Base-by-base conservation (phyloP, 495 filamentous ascomycete species). In the Lophium mytilinum region DNA sequence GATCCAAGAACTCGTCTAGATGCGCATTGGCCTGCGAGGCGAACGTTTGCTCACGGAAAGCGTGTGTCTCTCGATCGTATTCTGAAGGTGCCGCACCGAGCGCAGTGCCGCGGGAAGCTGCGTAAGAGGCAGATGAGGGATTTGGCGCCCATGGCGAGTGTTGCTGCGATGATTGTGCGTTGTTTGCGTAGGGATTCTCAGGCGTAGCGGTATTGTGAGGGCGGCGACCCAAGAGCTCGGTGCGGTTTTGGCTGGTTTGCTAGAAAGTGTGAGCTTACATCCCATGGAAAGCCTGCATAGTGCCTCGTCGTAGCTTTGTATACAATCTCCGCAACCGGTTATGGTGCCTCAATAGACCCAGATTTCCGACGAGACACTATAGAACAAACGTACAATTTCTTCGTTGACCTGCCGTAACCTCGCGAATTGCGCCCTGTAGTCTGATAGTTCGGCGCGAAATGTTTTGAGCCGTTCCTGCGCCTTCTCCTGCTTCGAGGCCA, bases 1-100 rank as follows among this genome's bases (percentile, higher is more conserved):
- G 78, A 57, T 95, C 91, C 35, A 99, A 76, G 66, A 92, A 99
- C 50, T 97, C 90, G 67, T 99, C 93, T 1, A 99, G 78, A 51
- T 91, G 87, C 2, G 76, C 78, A 69, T 90, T 81, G 18, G 93
- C 91, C 54, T 74, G 82, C 9, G 75, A 66, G 58, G 96, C 84
- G 78, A 99, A 99, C 53, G 78, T 82, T 62, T 95, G 87, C 70
- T 99, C 93, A 39, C 90, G 80, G 57, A 96, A 76, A n/a, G 89
- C 89, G 67, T 96, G 89, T 7, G 76, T 72, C 72, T 95, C 90
- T 40, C 90, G 80, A 36, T 70, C 78, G 45, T 80, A 79, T 62
- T 90, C 86, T 7, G 75, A 73, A 43, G 77, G 73, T 0, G 73
- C 66, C 52, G 80, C 74, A 40, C 77, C 82, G 41, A 83, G 75